A percentile compares a stretch with the other conserved stretches of the same genome.
These are phyloP conservation scores for Ophiostoma himal-ulmi DNA, from an alignment of 2,329 filamentous ascomycete genomes.

Conservation along the genomic window DNA sequence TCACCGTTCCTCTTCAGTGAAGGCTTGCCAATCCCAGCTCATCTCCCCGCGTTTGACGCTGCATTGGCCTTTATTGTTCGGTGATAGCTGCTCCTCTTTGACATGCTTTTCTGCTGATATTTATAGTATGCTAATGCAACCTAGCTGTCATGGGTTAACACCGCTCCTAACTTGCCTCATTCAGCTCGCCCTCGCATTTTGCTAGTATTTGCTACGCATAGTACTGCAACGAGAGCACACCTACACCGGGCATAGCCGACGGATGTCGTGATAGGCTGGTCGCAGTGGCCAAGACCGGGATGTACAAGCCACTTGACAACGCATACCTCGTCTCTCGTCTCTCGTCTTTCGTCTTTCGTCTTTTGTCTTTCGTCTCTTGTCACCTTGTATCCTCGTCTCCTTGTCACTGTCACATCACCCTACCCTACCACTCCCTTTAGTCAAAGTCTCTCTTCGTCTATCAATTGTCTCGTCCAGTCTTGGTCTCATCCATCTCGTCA, in stretches of 20 bases:
- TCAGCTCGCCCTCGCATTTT: background rate
- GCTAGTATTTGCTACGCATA: too few relatives aligned
- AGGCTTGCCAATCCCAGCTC: background rate
- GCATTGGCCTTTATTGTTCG: background rate
- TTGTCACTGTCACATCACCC: background rate
- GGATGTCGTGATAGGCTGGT: slow-evolving; percentile 8
- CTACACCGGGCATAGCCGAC: background rate
- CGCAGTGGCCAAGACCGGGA: slow-evolving; percentile 2
- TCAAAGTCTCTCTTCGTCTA: slow-evolving; percentile 2
- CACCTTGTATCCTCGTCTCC: background rate
- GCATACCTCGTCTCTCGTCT: background rate
- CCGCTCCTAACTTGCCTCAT: background rate
- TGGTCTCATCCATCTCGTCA: background rate
- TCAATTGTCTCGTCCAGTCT: background rate
- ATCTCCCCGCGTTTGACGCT: background rate
- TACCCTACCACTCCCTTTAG: too few relatives aligned
- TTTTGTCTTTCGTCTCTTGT: background rate
- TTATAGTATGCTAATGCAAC: background rate
- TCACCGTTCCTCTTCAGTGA: background rate
- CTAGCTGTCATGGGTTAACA: background rate
- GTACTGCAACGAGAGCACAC: background rate
- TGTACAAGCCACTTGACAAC: slow-evolving; percentile 9
- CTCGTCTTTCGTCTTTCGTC: background rate
- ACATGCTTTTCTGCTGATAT: background rate
- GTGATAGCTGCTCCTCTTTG: too few relatives aligned